Evolutionary conservation across 257 asterid species (phyloP), one percentile per base, ranked within the genome.

Genomic region (Gentiana straminea): DNA sequence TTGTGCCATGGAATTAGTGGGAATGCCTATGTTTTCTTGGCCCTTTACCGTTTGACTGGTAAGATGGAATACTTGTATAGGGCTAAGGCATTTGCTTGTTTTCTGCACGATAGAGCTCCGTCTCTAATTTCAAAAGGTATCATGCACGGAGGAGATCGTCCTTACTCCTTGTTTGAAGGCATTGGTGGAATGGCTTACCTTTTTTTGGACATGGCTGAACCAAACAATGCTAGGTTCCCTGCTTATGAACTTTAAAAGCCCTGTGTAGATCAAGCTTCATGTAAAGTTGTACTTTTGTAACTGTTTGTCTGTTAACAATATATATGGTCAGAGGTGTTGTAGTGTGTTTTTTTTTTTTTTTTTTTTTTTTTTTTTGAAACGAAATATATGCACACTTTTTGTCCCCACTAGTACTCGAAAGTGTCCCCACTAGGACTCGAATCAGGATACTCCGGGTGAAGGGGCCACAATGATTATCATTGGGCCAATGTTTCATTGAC

Each of bases 1-100:
- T 69, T 84, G 34, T 86, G 96, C 63, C 96, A 86, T 62, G 94
- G 96, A 12, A 73, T 86, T 53, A 81, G 96, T 7, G 96, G 96
- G 55, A 86, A 86, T 48, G 70, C 92, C 3, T 86, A 81, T 37
- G 79, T 63, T 46, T 84, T 86, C 71, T 79, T 86, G 5, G 79
- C 92, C 11, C 84, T 86, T 12, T 81, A 84, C 61, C 86, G 84
- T 3, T 68, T 86, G 36, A 86, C 96, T 2, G 89, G 94, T 38
- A 63, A 76, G 9, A 59, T 47, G 10, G 84, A 78, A 79, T 84
- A 72, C 54, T 52, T 84, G 36, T 81, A 79, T 48, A 75, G 86
- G 58, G 96, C 96, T 33, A 86, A 84, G 75, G 89, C 92, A 37
- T 86, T 84, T 64, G 79, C 89, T 3, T 74, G 94, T 69, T 86